phyloP scores from a whole-genome alignment of 2,329 filamentous ascomycete species.

The Annulohypoxylon truncatum region DNA sequence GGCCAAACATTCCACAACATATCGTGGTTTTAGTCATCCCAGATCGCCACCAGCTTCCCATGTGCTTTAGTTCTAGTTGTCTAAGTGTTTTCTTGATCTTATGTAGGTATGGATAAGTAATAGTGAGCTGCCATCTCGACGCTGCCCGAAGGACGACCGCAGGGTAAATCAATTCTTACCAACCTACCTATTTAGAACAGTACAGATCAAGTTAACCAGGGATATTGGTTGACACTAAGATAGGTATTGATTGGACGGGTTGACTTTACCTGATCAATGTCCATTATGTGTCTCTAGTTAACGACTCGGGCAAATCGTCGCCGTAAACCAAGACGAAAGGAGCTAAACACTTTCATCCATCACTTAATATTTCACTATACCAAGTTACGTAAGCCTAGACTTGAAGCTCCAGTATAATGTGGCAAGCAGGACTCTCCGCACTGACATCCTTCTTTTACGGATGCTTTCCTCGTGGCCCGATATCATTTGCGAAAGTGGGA shows the following conservation, averaged over 20 bases:
- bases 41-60: not conserved
- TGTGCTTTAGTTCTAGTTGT: not conserved
- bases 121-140: not conserved
- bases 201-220: too few species aligned
- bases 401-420: not conserved
- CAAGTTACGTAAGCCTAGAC: not conserved
- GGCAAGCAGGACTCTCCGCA: not conserved
- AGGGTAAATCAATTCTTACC: too few species aligned
- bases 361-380: not conserved
- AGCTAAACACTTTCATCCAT: not conserved
- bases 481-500: constrained; percentile 3
- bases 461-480: not conserved
- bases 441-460: not conserved
- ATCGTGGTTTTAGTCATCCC: not conserved
- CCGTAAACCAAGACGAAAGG: not conserved
- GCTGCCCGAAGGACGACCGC: too few species aligned
- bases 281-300: not conserved
- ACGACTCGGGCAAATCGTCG: not conserved
- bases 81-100: not conserved
- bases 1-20: not conserved
- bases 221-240: not conserved
- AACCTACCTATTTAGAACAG: too few species aligned
- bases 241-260: not conserved
- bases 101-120: not conserved
- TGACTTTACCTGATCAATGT: not conserved